These are phyloP conservation scores for Ascoidea rubescens DNA, from an alignment of 805 yeast species.

Conservation along the genomic window DNA sequence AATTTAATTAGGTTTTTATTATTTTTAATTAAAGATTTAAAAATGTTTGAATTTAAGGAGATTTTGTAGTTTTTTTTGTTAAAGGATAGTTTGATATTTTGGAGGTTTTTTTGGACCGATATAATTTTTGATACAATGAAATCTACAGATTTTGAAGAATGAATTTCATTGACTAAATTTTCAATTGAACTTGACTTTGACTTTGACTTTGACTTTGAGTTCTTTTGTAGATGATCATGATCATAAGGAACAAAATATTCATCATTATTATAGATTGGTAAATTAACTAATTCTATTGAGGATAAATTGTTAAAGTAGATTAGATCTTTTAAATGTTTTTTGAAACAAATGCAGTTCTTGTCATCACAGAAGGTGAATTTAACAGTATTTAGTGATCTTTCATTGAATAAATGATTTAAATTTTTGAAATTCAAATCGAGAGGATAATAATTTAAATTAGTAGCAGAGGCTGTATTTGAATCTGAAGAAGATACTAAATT, in stretches of 20 bases:
- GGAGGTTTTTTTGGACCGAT: too few species aligned
- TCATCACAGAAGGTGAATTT: background rate
- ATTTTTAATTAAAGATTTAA: background rate
- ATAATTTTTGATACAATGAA: background rate
- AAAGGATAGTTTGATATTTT: background rate
- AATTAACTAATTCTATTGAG: background rate
- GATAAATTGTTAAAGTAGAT: background rate
- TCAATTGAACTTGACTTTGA: background rate
- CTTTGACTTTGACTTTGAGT: background rate
- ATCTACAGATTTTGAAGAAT: background rate
- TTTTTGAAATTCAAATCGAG: too few species aligned
- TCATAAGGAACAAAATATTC: background rate
- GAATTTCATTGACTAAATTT: too few species aligned
- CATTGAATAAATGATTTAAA: background rate
- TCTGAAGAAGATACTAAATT: background rate
- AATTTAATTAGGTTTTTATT: too few species aligned
- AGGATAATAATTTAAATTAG: background rate
- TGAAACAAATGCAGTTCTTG: background rate
- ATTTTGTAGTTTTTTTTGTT: too few species aligned
- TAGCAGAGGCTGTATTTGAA: background rate
- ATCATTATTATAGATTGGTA: background rate
- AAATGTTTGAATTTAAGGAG: background rate
- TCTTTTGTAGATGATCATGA: background rate
- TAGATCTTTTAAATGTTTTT: background rate
- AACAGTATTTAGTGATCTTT: too few species aligned